phyloP scores from a whole-genome alignment of 495 filamentous ascomycete species.

The Aspergillus asperescens region DNA sequence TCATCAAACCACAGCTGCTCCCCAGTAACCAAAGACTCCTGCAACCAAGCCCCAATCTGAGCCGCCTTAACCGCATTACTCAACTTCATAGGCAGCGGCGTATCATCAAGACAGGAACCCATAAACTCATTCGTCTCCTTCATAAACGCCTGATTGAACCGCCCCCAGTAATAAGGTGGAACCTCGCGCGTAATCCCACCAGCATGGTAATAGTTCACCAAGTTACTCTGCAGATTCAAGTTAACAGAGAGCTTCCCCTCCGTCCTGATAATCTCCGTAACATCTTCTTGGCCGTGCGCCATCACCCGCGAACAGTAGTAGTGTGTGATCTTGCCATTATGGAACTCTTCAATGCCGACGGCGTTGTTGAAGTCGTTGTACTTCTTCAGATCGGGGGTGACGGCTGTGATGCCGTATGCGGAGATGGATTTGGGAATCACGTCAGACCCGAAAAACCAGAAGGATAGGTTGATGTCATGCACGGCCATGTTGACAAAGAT shows the following conservation, averaged over 20 bases:
- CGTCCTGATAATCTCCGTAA: constrained; percentile 60
- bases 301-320: constrained; percentile 60
- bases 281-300: constrained; percentile 58
- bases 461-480: constrained; percentile 53
- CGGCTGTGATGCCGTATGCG: constrained; percentile 51
- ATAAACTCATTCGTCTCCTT: constrained; percentile 58
- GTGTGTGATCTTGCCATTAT: constrained; percentile 54
- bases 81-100: constrained; percentile 48
- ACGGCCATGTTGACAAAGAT: constrained; percentile 59
- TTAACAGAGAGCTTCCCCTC: constrained; percentile 57
- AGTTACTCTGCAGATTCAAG: constrained; percentile 43
- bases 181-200: constrained; percentile 51
- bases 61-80: constrained; percentile 53
- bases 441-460: constrained; percentile 53
- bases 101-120: constrained; percentile 47
- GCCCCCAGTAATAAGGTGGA: constrained; percentile 52
- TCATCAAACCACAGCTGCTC: constrained; percentile 54
- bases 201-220: constrained; percentile 48
- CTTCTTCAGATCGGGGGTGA: constrained; percentile 52
- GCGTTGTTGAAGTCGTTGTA: constrained; percentile 59
- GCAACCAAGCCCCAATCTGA: constrained; percentile 54
- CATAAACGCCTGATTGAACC: constrained; percentile 60
- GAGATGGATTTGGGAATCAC: constrained; percentile 45
- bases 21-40: constrained; percentile 52
- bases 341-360: constrained; percentile 59